Evolutionary conservation across 805 yeast species (phyloP).

Genomic region (Clavispora phyllophila): DNA sequence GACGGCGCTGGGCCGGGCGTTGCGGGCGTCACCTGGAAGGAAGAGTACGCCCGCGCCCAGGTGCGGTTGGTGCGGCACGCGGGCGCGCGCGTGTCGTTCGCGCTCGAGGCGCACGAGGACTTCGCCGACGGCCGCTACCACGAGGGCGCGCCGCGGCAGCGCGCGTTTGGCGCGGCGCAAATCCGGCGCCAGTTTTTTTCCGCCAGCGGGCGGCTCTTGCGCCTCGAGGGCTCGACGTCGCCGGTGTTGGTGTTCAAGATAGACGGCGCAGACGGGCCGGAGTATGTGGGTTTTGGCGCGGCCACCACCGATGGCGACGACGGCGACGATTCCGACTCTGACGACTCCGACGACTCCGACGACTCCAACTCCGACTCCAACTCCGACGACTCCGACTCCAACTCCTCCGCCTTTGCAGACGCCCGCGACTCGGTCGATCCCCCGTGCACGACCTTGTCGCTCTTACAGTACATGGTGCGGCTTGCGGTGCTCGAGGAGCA

Average conservation of each 20-base stretch:
- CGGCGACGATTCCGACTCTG: slow-evolving; percentile 4
- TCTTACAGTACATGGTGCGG: slow-evolving; percentile 61
- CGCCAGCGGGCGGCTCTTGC: slow-evolving; percentile 62
- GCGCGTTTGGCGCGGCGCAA: slow-evolving; percentile 32
- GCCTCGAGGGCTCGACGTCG: slow-evolving; percentile 53
- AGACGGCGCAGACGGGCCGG: slow-evolving; percentile 4
- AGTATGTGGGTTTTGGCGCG: slow-evolving; percentile 20
- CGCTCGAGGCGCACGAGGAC: slow-evolving; percentile 47
- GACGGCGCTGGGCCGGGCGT: not conserved
- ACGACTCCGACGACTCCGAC: slow-evolving; percentile 1
- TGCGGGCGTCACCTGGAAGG: slow-evolving; percentile 60
- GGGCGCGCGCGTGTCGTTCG: slow-evolving; percentile 34
- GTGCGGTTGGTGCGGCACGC: slow-evolving; percentile 30
- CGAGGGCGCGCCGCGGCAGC: slow-evolving; percentile 43
- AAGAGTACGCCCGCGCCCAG: slow-evolving; percentile 55
- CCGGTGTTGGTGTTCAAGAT: slow-evolving; percentile 65
- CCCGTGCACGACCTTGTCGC: slow-evolving; percentile 38
- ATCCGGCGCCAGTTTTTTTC: slow-evolving; percentile 58
- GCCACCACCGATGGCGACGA: slow-evolving; percentile 13
- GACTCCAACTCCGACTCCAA: not conserved
- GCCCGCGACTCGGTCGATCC: not conserved
- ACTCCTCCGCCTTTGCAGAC: slow-evolving; percentile 16
- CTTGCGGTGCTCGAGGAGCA: slow-evolving; percentile 54
- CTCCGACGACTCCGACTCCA: slow-evolving; percentile 18
- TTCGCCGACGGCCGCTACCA: slow-evolving; percentile 72